Evolutionary conservation across 2,329 filamentous ascomycete genomes (phyloP).

Genomic region (Fusarium poae): DNA sequence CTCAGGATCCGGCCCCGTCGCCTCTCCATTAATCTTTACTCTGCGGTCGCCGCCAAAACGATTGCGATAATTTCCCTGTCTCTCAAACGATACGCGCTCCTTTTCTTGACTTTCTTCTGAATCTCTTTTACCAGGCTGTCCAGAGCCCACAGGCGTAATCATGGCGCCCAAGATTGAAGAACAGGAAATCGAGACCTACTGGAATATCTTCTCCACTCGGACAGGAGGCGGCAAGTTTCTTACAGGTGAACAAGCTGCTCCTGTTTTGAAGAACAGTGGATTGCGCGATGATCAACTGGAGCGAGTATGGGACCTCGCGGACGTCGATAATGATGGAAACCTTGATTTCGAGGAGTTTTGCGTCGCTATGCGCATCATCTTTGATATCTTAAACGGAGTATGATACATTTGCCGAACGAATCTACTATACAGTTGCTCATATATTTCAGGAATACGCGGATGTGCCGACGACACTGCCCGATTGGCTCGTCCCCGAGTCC

Average conservation of each 20-base stretch:
- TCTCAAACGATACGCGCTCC: slow-evolving; percentile 3
- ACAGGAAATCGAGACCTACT: slow-evolving; percentile 74
- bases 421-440: slow-evolving; percentile 29
- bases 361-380: slow-evolving; percentile 97
- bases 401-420: slow-evolving; percentile 10
- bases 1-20: slow-evolving; percentile 21
- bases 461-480: slow-evolving; percentile 86
- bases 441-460: slow-evolving; percentile 81
- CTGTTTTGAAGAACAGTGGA: slow-evolving; percentile 73
- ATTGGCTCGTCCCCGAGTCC: slow-evolving; percentile 97
- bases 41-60: slow-evolving; percentile 34
- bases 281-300: slow-evolving; percentile 84
- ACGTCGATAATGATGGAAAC: slow-evolving; percentile 97
- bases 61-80: slow-evolving; percentile 17
- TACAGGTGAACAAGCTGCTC: slow-evolving; percentile 72
- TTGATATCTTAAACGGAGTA: slow-evolving; percentile 96
- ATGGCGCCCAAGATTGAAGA: slow-evolving; percentile 74
- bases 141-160: slow-evolving; percentile 44
- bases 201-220: slow-evolving; percentile 72
- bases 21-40: slow-evolving; percentile 22
- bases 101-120: background rate
- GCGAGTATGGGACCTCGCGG: slow-evolving; percentile 95
- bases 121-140: slow-evolving; percentile 3
- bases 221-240: slow-evolving; percentile 71
- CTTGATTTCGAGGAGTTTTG: slow-evolving; percentile 99